Evolutionary conservation across 306 rosid genomes (phyloP), one percentile per base, ranked within the genome.

Genomic region (Acmispon strigosus): DNA sequence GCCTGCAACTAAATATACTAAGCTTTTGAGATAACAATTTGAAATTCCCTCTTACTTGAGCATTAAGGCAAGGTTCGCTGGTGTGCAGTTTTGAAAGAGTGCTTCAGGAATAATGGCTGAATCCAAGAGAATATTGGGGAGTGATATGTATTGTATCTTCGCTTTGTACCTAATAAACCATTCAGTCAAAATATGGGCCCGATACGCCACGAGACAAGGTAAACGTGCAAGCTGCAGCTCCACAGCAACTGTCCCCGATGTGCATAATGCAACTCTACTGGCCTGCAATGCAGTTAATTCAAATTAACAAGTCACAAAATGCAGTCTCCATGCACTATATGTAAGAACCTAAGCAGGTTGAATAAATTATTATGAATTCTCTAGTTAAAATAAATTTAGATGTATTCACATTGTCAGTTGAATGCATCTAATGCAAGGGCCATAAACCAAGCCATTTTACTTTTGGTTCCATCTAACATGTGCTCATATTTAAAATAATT

Each of bases 171-270:
- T 82, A 73, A 94, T 76, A 29, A 84, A 62, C 97, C 87, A 89
- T 82, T 90, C 96, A 0, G 97, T 93, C 80, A 93, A 75, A 66
- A 90, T 80, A 83, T 90, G 90, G 29, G 98, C 97, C 76, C 94
- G 86, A 74, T 90, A 93, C 20, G 90, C 94, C 24, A 93, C 89
- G 32, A 89, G 81, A 60, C 96, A 93, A 11, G 98, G 98, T 66
- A 84, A 66, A 43, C 90, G 85, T 39, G 96, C 94, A 81, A 93
- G 90, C 82, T 93, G 96, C 83, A 88, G 66, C 88, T 89, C 97
- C 49, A 84, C 79, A 61, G 90, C 88, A 49, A 82, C 95, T 9
- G 98, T 90, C 62, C 98, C 98, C 10, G 97, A 94, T 69, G 98
- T 75, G 74, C 98, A 94, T 64, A 94, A 79, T 0, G 97, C 97